A percentile compares a stretch with the other conserved stretches of the same genome.
phyloP scores from a whole-genome alignment of 345 rosid genomes.

The Raphanus raphanistrum region DNA sequence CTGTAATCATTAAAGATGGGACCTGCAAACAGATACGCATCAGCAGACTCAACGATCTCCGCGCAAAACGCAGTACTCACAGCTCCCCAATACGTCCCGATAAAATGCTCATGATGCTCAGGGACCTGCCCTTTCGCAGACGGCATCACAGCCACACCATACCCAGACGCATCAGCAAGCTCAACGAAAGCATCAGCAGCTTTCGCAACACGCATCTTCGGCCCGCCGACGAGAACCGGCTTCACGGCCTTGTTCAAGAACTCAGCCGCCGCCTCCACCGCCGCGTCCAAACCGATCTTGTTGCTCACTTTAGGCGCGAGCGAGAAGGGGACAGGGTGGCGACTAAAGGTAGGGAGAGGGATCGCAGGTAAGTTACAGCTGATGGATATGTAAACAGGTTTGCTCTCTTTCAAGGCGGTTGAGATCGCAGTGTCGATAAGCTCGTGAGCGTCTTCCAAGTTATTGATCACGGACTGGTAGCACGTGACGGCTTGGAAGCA shows the following conservation, averaged over 20 bases:
- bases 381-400: constrained; percentile 66
- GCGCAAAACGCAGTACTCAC: constrained; percentile 54
- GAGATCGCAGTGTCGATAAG: constrained; percentile 58
- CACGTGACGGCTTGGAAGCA: constrained; percentile 66
- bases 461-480: constrained; percentile 57
- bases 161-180: constrained; percentile 58
- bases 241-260: constrained; percentile 62
- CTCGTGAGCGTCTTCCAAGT: constrained; percentile 63
- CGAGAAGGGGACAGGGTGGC: constrained; percentile 49
- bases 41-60: constrained; percentile 61
- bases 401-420: constrained; percentile 57
- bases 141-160: constrained; percentile 58
- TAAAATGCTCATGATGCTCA: constrained; percentile 54
- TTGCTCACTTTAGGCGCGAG: constrained; percentile 51
- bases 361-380: constrained; percentile 56
- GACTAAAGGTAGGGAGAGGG: constrained; percentile 53
- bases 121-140: constrained; percentile 60
- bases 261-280: constrained; percentile 57
- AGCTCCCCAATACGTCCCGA: constrained; percentile 65
- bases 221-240: constrained; percentile 57
- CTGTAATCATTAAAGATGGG: constrained; percentile 61
- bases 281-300: constrained; percentile 45
- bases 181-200: constrained; percentile 51
- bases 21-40: constrained; percentile 58
- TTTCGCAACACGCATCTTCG: constrained; percentile 48